Conservation (phyloP, 495 filamentous ascomycete genomes). For the Penicillium desertorum region DNA sequence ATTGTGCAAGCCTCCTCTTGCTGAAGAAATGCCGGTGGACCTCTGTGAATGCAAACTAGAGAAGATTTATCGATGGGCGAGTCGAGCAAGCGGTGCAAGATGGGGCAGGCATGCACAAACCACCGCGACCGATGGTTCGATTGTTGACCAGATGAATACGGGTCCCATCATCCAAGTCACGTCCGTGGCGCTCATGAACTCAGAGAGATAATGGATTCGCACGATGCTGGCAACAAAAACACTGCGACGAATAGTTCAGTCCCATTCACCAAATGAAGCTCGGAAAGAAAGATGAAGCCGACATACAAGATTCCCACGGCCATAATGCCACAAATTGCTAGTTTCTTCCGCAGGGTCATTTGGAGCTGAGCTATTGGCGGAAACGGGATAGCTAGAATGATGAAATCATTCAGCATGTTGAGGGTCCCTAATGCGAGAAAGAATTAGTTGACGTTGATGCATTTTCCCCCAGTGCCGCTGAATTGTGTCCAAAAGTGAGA, state of each 20-base stretch:
- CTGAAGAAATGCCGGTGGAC: background rate
- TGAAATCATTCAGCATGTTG: conserved; percentile 44
- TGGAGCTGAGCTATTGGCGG: conserved; percentile 38
- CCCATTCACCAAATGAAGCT: background rate
- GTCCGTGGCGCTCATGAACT: conserved; percentile 34
- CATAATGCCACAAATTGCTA: conserved; percentile 43
- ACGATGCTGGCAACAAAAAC: conserved; percentile 36
- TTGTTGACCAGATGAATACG: conserved; percentile 45
- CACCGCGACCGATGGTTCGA: conserved; percentile 44
- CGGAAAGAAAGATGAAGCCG: background rate
- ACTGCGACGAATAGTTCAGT: conserved; percentile 15
- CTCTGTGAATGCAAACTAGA: background rate
- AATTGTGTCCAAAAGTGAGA: conserved; percentile 37
- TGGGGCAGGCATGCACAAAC: conserved; percentile 45
- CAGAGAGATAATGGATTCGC: conserved; percentile 38
- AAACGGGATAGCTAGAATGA: conserved; percentile 44
- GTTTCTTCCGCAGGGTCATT: conserved; percentile 34
- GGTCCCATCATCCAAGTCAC: conserved; percentile 41
- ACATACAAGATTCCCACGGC: conserved; percentile 40
- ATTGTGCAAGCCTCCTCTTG: background rate
- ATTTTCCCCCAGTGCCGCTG: conserved; percentile 20
- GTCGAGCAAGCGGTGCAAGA: conserved; percentile 36
- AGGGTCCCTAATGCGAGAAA: conserved; percentile 33
- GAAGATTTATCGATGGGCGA: conserved; percentile 15
- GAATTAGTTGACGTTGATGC: conserved; percentile 30